phyloP scores from a whole-genome alignment of 164 flowering plant genomes.

The Taxillus chinensis region DNA sequence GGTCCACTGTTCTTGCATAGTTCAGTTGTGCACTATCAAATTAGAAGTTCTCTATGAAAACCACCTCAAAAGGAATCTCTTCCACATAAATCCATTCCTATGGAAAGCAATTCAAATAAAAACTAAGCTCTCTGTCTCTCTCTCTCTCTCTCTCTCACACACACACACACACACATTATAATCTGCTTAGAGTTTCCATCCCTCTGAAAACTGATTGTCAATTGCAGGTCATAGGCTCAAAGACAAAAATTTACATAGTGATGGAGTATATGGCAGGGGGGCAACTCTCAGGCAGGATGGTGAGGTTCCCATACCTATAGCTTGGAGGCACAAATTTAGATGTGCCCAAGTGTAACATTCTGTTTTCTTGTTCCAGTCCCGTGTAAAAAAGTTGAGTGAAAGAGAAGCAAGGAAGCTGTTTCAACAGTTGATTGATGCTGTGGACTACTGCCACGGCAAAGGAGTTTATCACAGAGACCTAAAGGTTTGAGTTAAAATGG shows the following conservation, averaged over 20 bases:
- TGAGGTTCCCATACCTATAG: slow-evolving; percentile 14
- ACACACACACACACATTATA: too few relatives aligned
- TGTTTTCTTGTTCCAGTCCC: slow-evolving; percentile 23
- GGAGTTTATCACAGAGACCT: slow-evolving; percentile 90
- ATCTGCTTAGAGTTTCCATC: too few relatives aligned
- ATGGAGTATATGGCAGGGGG: slow-evolving; percentile 75
- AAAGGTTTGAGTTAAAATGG: slow-evolving; percentile 35
- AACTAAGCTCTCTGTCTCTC: too few relatives aligned
- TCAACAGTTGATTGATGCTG: slow-evolving; percentile 80
- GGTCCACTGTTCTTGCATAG: neutral
- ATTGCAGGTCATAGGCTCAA: slow-evolving; percentile 57
- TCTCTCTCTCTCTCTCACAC: too few relatives aligned
- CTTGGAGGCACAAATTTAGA: neutral
- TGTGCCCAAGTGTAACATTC: too few relatives aligned
- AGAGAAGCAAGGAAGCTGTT: slow-evolving; percentile 64
- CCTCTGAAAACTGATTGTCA: neutral
- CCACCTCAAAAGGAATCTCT: too few relatives aligned
- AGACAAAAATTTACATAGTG: slow-evolving; percentile 57
- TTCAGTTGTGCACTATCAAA: too few relatives aligned
- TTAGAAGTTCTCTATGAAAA: too few relatives aligned
- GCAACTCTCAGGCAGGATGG: slow-evolving; percentile 60
- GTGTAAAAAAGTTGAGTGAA: slow-evolving; percentile 40
- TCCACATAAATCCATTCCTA: too few relatives aligned
- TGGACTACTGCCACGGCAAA: slow-evolving; percentile 74
- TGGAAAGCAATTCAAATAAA: too few relatives aligned